These are phyloP conservation scores for Persicaria tinctoria DNA, from an alignment of 148 eudicot genomes.

Conservation along the genomic window DNA sequence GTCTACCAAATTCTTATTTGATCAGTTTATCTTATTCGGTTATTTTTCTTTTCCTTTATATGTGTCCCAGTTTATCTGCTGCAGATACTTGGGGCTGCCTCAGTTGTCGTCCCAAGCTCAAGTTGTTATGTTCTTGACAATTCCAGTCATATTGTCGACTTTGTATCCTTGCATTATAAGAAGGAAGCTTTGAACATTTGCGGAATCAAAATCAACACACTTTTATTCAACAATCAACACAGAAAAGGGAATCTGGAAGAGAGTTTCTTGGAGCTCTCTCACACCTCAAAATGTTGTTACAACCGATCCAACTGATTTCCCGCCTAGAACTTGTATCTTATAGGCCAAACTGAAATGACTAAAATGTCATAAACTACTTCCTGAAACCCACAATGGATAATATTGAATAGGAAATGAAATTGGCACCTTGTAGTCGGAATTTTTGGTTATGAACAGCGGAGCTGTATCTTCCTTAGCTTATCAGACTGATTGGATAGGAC, in stretches of 20 bases:
- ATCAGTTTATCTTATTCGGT: neutral
- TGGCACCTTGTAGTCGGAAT: neutral
- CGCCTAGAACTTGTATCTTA: no score
- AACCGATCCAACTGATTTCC: no score
- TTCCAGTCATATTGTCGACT: slow-evolving; percentile 77
- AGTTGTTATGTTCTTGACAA: slow-evolving; percentile 79
- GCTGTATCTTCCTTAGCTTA: slow-evolving; percentile 29
- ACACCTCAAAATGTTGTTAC: no score
- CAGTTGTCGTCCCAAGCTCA: slow-evolving; percentile 62
- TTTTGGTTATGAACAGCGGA: slow-evolving; percentile 4
- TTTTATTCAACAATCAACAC: no score
- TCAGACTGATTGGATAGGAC: slow-evolving; percentile 74
- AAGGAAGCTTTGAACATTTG: neutral
- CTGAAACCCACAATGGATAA: neutral
- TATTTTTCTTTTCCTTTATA: neutral
- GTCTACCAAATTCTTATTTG: neutral
- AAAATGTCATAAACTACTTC: neutral
- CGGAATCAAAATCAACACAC: no score
- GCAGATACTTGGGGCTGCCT: slow-evolving; percentile 37
- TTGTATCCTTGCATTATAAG: slow-evolving; percentile 58
- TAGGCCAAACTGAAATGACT: no score
- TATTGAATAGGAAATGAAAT: neutral
- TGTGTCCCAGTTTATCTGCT: slow-evolving; percentile 39
- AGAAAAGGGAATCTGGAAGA: no score
- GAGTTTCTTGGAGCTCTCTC: no score